Evolutionary conservation across 83 land plant genomes (phyloP).

Genomic region (Picea mariana): DNA sequence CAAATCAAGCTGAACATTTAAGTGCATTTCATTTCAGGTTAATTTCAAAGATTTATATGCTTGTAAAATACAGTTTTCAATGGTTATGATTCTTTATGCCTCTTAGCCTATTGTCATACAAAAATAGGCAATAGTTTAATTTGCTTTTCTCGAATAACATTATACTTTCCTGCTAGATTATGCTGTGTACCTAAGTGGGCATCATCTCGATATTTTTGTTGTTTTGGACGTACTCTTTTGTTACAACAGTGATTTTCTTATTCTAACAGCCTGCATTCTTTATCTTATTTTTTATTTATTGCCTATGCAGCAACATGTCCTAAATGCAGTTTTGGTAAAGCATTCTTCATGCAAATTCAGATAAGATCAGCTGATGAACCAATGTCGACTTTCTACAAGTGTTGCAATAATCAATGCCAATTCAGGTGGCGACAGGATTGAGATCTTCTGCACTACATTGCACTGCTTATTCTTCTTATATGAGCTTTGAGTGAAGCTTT

Average conservation of each 20-base stretch:
- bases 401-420: too few relatives aligned
- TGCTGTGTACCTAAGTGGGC: background rate
- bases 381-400: conserved; percentile 52
- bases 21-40: background rate
- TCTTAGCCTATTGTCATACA: background rate
- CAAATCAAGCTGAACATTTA: background rate
- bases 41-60: background rate
- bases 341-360: conserved; percentile 49
- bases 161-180: background rate
- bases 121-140: background rate
- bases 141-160: background rate
- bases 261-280: background rate
- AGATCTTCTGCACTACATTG: conserved; percentile 7
- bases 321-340: conserved; percentile 32
- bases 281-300: conserved; percentile 1
- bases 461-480: background rate
- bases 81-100: background rate
- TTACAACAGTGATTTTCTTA: background rate
- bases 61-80: background rate
- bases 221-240: background rate
- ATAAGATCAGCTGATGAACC: conserved; percentile 75
- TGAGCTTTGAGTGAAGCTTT: background rate
- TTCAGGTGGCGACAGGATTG: conserved; percentile 53
- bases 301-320: conserved; percentile 52
- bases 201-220: background rate